Base-by-base conservation (phyloP, 441 rosid species). In the Gossypium schwendimanii region DNA sequence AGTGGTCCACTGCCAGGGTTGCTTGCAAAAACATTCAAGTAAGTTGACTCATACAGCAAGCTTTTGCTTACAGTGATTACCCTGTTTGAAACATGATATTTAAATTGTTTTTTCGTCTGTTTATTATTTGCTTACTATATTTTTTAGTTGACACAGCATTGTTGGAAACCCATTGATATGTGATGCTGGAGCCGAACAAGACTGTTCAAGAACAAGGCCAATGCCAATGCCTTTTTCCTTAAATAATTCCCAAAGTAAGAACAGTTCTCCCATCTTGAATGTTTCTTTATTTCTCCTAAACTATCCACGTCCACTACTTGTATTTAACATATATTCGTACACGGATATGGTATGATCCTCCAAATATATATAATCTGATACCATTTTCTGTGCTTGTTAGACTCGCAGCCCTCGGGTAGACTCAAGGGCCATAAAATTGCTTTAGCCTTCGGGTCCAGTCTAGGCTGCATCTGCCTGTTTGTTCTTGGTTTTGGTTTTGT, bases 11-110 rank as follows among this genome's bases (percentile, higher is more conserved):
- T 89, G 58, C 96, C 99, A 7, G 78, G 74, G 67, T 84, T 92
- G 73, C 89, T 80, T 64, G 88, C 91, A 64, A 91, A 84, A 84
- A 94, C 99, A 78, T 92, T 87, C 92, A 89, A 87, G 99, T 94
- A 87, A 81, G 83, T 81, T 55, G 74, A 41, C 63, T 68, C 62
- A 58, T 61, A 41, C 1, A 65, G 69, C 69, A 70, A 67, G 65
- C 72, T 54, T 59, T 53, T 77, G 66, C 55, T 44, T 47, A 39
- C 39, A 8, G 44, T 67, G 53, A 72, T 79, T 75, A 52, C 71
- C 53, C 70, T 71, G 57, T 72, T 64, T 20, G 15, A 62, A 73
- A 61, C 55, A 72, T 57, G 50, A 71, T 61, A 17, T 28, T 70
- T 18, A 12, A 4, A 79, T 21, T 72, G 4, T 18, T 45, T 47